Conservation (phyloP, 2,329 filamentous ascomycete genomes). For the Fusarium brachygibbosum region DNA sequence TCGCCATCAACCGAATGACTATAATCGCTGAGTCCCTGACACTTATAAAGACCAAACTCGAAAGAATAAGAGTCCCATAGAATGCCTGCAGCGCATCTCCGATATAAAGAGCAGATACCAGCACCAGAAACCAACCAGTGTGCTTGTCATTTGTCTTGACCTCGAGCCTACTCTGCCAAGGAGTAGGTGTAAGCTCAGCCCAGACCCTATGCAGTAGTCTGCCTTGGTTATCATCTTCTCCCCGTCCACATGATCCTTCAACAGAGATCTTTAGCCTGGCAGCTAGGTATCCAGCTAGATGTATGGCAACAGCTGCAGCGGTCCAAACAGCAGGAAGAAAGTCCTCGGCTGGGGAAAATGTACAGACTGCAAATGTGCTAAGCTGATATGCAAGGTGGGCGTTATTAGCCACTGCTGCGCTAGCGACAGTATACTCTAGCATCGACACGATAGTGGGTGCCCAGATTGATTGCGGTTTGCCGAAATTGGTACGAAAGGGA, state of each 20-base stretch:
- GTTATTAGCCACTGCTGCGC: slow-evolving; percentile 33
- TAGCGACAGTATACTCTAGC: slow-evolving; percentile 12
- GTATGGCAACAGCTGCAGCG: not conserved
- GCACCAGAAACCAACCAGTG: slow-evolving; percentile 16
- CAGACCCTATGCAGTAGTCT: not conserved
- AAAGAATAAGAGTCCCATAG: slow-evolving; percentile 29
- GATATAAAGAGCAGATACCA: slow-evolving; percentile 24
- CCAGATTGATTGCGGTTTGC: not conserved
- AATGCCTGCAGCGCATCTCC: slow-evolving; percentile 32
- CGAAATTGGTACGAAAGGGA: slow-evolving; percentile 14
- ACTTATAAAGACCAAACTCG: slow-evolving; percentile 37
- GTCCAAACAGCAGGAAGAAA: slow-evolving; percentile 35
- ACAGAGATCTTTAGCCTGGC: slow-evolving; percentile 12
- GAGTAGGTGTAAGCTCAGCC: slow-evolving; percentile 15
- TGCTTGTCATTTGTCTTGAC: not conserved
- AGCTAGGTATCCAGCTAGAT: slow-evolving; percentile 3
- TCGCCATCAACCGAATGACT: slow-evolving; percentile 23
- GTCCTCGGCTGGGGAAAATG: slow-evolving; percentile 28
- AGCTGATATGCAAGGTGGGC: slow-evolving; percentile 30
- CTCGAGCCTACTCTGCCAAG: slow-evolving; percentile 15
- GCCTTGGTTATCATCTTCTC: not conserved
- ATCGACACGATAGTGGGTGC: not conserved
- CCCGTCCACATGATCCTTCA: not conserved
- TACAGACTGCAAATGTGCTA: slow-evolving; percentile 31
- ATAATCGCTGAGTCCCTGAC: slow-evolving; percentile 30